These are phyloP conservation scores for Schwanniomyces occidentalis DNA, from an alignment of 805 yeast species.

Conservation along the genomic window DNA sequence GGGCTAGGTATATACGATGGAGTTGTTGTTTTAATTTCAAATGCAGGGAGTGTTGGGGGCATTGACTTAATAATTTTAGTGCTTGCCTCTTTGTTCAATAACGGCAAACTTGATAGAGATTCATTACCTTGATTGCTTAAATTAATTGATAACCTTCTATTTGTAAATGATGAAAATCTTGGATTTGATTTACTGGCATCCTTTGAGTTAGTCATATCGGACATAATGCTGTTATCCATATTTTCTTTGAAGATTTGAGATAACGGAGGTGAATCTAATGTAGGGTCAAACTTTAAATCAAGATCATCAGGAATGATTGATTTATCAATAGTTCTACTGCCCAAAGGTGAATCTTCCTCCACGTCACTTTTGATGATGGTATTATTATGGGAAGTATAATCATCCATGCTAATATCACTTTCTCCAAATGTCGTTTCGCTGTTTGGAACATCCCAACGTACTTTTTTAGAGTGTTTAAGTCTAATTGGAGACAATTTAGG, in stretches of 20 bases:
- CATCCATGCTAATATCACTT: constrained; percentile 35
- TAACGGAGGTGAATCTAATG: constrained; percentile 33
- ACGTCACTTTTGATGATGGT: constrained; percentile 19
- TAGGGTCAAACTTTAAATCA: constrained; percentile 28
- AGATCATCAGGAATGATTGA: constrained; percentile 27
- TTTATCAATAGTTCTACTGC: constrained; percentile 21
- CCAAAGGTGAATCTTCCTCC: constrained; percentile 31
- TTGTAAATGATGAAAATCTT: constrained; percentile 11
- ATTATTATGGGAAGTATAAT: constrained; percentile 13
- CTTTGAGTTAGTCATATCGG: constrained; percentile 1
- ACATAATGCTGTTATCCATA: neutral
- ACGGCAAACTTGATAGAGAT: constrained; percentile 20
- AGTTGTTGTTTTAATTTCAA: neutral
- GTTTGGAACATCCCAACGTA: constrained; percentile 47
- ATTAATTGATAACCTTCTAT: constrained; percentile 17
- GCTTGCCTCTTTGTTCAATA: constrained; percentile 38
- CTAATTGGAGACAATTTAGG: constrained; percentile 10
- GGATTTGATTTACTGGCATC: neutral
- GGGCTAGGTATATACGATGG: constrained; percentile 1
- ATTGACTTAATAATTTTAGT: constrained; percentile 13
- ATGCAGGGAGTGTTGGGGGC: neutral
- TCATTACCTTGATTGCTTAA: constrained; percentile 9
- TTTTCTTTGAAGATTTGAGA: constrained; percentile 4
- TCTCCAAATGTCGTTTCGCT: constrained; percentile 17
- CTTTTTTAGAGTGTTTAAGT: constrained; percentile 32